Evolutionary conservation across 352 stramenopile genomes (phyloP).

Genomic region (Phytophthora hibernalis): DNA sequence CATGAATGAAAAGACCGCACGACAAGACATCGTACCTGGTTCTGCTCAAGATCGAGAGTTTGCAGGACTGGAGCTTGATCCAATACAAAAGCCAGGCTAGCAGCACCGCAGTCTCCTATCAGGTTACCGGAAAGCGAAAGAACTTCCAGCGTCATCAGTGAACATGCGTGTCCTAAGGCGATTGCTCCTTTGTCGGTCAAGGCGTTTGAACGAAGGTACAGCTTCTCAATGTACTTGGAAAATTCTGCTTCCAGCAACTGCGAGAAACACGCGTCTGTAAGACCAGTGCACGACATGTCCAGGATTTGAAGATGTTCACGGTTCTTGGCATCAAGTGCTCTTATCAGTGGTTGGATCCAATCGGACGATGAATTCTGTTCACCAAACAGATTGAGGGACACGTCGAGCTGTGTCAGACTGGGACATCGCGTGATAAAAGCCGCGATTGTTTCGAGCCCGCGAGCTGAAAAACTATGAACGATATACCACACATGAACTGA

Average conservation of each 20-base stretch:
- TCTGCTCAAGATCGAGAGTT: conserved; percentile 58
- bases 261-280: conserved; percentile 32
- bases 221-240: conserved; percentile 28
- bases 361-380: background rate
- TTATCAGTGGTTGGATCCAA: conserved; percentile 9
- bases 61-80: conserved; percentile 44
- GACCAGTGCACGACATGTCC: conserved; percentile 58
- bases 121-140: conserved; percentile 56
- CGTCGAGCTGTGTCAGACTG: conserved; percentile 44
- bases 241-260: conserved; percentile 27
- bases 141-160: conserved; percentile 30
- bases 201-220: conserved; percentile 58
- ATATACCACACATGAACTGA: background rate
- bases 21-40: conserved; percentile 38
- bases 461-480: conserved; percentile 41
- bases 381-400: conserved; percentile 55
- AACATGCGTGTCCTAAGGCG: conserved; percentile 28
- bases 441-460: conserved; percentile 27
- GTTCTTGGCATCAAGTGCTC: conserved; percentile 15
- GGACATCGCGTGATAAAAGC: conserved; percentile 42
- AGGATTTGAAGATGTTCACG: conserved; percentile 28
- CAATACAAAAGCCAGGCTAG: conserved; percentile 54
- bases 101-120: conserved; percentile 47
- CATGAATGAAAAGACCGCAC: background rate
- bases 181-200: conserved; percentile 40